These are phyloP conservation scores for Combretum micranthum DNA, from an alignment of 345 rosid species.

Conservation along the genomic window DNA sequence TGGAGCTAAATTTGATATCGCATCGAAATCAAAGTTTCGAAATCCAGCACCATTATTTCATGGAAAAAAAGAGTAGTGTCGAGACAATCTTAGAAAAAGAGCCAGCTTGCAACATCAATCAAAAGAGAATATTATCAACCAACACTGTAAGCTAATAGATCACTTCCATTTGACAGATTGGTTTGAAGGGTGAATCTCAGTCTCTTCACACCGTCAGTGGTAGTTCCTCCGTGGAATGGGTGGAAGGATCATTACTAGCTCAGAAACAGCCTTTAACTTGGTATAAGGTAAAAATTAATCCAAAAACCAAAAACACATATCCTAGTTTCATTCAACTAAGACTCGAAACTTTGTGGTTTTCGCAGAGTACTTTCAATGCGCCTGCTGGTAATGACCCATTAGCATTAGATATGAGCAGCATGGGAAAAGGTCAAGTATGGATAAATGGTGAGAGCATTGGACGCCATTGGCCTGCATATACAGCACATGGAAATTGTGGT, in stretches of 20 bases:
- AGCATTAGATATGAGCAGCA: constrained; percentile 36
- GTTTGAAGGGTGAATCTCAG: constrained; percentile 34
- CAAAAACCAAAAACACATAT: background rate
- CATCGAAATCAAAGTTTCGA: no score
- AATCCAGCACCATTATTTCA: no score
- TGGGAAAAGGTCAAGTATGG: constrained; percentile 64
- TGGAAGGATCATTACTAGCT: constrained; percentile 11
- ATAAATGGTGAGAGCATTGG: constrained; percentile 50
- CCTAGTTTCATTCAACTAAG: background rate
- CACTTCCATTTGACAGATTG: constrained; percentile 18
- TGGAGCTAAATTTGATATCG: no score
- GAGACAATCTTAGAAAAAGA: no score
- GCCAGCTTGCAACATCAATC: no score
- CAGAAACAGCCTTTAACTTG: constrained; percentile 25
- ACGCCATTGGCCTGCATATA: constrained; percentile 40
- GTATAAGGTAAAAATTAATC: constrained; percentile 31
- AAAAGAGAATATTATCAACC: no score
- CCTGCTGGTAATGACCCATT: constrained; percentile 28
- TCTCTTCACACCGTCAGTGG: constrained; percentile 21
- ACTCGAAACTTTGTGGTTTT: background rate
- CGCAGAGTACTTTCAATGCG: constrained; percentile 39
- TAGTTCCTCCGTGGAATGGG: constrained; percentile 28
- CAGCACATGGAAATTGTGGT: constrained; percentile 9
- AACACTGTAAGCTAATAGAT: no score
- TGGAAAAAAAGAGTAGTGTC: no score